phyloP scores from a whole-genome alignment of 2,329 filamentous ascomycete species.

The Leptographium flavum region DNA sequence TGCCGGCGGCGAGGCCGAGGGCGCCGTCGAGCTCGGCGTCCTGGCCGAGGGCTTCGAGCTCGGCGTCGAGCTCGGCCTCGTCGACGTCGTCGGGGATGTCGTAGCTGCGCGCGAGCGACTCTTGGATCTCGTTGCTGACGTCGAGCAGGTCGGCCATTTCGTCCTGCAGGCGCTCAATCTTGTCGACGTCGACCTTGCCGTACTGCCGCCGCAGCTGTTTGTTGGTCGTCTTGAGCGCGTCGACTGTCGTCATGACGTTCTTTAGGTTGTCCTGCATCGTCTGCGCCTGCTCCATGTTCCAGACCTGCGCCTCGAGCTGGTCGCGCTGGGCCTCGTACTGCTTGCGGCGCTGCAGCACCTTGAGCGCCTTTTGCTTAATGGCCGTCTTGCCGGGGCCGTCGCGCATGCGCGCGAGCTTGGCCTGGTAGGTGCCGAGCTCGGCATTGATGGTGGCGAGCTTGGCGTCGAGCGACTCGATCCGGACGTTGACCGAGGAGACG shows the following conservation, averaged over 20 bases:
- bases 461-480: constrained; percentile 79
- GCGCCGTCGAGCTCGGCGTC: constrained; percentile 74
- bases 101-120: constrained; percentile 80
- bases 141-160: constrained; percentile 99
- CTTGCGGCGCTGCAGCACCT: constrained; percentile 84
- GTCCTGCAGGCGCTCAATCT: constrained; percentile 95
- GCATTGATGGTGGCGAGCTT: constrained; percentile 87
- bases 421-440: constrained; percentile 77
- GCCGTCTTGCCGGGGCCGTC: constrained; percentile 88
- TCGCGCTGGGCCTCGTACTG: constrained; percentile 90
- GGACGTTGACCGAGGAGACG: constrained; percentile 72
- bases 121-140: constrained; percentile 95
- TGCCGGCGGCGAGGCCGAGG: constrained; percentile 30
- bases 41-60: constrained; percentile 85
- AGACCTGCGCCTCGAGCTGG: constrained; percentile 84
- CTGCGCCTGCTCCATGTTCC: constrained; percentile 98
- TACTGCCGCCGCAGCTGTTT: constrained; percentile 89
- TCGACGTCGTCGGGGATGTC: constrained; percentile 95
- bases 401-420: constrained; percentile 81
- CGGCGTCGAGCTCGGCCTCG: constrained; percentile 89
- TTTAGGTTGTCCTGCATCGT: constrained; percentile 99
- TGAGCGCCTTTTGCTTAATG: constrained; percentile 86
- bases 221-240: constrained; percentile 93
- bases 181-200: constrained; percentile 92
- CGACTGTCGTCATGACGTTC: constrained; percentile 96